Evolutionary conservation across 768 basidiomycete genomes (phyloP), one percentile per base, ranked within the genome.

Genomic region (Mrakia hoshinonis): DNA sequence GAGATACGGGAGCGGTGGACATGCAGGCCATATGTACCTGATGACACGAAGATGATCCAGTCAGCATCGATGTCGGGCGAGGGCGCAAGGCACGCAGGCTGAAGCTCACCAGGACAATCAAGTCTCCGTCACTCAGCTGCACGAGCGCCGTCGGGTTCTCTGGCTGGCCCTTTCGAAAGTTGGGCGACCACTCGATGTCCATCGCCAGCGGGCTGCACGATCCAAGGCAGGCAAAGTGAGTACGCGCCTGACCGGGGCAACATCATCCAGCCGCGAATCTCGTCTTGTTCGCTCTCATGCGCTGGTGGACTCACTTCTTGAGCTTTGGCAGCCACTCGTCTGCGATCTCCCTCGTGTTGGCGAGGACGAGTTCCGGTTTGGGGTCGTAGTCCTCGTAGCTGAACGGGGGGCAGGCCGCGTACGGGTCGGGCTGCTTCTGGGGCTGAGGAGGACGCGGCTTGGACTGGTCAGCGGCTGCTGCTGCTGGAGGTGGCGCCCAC

Each of bases 171-270:
- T 85, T 86, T 58, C 74, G 73, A 75, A 79, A 86, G 24, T 76
- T 85, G 0, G 90, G 90, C 72, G 83, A 85, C 89, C 90, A 91
- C 79, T 92, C 90, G 47, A 89, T 81, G 76, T 92, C 90, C 74
- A 91, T 86, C 34, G 90, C 90, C 63, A 84, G 51, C 11, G 84
- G 81, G 1, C 83, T 68, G 67, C 26, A 24, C n/a, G 26, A 46
- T 22, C n/a, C n/a, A 54, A 54, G 29, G 24, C 7, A 34, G 3
- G 0, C 2, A 52, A 2, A 18, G 54, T 55, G 1, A 55, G 54
- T 31, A 15, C 29, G n/a, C n/a, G n/a, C n/a, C n/a, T n/a, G n/a
- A n/a, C n/a, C n/a, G n/a, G n/a, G n/a, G n/a, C n/a, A n/a, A n/a
- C n/a, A n/a, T n/a, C n/a, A n/a, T n/a, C n/a, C n/a, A n/a, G n/a